Evolutionary conservation across 2,329 filamentous ascomycete species (phyloP), one percentile per base, ranked within the genome.

Genomic region (Colletotrichum sublineola): DNA sequence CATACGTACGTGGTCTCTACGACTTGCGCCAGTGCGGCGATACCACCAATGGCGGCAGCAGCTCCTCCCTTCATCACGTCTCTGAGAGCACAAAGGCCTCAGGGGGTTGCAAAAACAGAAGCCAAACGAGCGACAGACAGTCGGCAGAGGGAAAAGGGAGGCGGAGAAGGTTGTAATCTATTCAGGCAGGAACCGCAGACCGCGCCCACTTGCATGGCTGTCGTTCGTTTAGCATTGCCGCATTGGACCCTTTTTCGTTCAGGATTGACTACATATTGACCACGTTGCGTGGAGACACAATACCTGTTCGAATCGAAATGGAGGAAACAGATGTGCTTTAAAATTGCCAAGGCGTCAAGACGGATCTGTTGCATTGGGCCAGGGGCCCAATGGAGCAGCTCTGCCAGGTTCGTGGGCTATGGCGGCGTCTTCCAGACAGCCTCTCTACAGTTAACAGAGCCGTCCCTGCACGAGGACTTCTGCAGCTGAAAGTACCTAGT

Each of bases 341-440:
- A 58, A 24, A 46, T 44, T 44, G 65, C 65, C 69, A 72, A 72
- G 65, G 31, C 3, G 29, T 40, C 65, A 40, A 58, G 50, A 68
- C 42, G 58, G 58, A 53, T 68, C 50, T 67, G 36, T 36, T 71
- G 58, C 69, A 64, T 68, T 60, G 60, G 69, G 31, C 48, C 69
- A 58, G 58, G 68, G 69, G 24, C 65, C 65, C 44, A 56, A 68
- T 61, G 53, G 58, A 72, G 65, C 53, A 68, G 40, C 65, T 60
- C 53, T 53, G 65, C 33, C 69, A 46, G 65, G 44, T 40, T 36
- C 46, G 44, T 63, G 61, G 65, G 50, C 48, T 67, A 31, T 40
- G 65, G 48, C 55, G 55, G 67, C 53, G 52, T 33, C 60, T 52
- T 33, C 56, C 44, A 36, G 61, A 38, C n/a, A 33, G 24, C 36